These are phyloP conservation scores for Gynostemma pentaphyllum DNA, from an alignment of 306 rosid species.

Conservation along the genomic window DNA sequence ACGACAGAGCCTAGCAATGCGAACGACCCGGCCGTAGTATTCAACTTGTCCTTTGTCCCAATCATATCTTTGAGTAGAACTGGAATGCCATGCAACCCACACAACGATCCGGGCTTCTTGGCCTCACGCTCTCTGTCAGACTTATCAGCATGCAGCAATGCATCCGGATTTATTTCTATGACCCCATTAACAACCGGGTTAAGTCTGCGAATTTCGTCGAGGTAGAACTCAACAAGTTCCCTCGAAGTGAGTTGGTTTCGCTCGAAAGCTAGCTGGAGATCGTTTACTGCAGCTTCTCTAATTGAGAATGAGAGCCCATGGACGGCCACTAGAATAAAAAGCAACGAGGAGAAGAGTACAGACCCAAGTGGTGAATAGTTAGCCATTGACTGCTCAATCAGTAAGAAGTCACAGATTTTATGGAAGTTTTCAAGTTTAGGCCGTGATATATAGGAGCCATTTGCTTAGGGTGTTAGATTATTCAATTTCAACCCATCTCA, in stretches of 20 bases:
- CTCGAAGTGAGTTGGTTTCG: constrained; percentile 29
- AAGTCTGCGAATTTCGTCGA: constrained; percentile 24
- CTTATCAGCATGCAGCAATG: constrained; percentile 27
- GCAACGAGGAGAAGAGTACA: constrained; percentile 12
- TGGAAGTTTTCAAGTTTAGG: neutral
- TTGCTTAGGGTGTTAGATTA: too few species aligned
- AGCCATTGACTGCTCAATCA: constrained; percentile 25
- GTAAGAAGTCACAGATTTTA: neutral
- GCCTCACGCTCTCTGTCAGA: constrained; percentile 32
- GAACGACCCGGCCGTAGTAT: constrained; percentile 46
- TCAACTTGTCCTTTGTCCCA: constrained; percentile 49
- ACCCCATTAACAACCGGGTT: constrained; percentile 26
- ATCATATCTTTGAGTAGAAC: constrained; percentile 48
- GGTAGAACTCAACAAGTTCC: constrained; percentile 28
- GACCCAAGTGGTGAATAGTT: constrained; percentile 4
- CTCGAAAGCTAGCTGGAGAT: constrained; percentile 34
- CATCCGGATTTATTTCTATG: constrained; percentile 50
- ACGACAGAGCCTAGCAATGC: constrained; percentile 35
- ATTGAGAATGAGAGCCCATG: constrained; percentile 7
- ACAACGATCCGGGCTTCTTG: neutral
- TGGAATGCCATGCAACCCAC: constrained; percentile 45
- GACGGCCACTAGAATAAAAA: constrained; percentile 16
- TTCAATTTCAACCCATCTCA: neutral
- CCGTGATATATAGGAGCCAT: neutral
- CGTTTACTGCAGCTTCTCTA: constrained; percentile 34